These are phyloP conservation scores for Colletotrichum sansevieriae DNA, from an alignment of 2,329 filamentous ascomycete species.

Conservation along the genomic window DNA sequence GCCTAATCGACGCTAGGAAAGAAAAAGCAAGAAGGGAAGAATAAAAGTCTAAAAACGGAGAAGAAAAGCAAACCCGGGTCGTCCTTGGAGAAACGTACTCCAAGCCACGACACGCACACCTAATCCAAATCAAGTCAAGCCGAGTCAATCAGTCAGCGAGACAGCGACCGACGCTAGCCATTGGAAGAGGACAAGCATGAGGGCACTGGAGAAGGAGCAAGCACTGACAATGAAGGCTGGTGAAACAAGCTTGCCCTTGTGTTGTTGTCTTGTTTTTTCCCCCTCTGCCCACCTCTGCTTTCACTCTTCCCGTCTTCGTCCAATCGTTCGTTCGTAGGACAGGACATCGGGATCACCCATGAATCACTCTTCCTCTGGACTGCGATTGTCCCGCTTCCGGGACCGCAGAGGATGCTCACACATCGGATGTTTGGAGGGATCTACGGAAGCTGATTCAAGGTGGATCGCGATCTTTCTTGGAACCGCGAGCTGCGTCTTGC, in stretches of 20 bases:
- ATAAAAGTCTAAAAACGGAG: slow-evolving; percentile 28
- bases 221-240: slow-evolving; percentile 18
- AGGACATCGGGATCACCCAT: slow-evolving; percentile 25
- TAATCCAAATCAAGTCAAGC: neutral
- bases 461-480: neutral
- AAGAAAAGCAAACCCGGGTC: slow-evolving; percentile 19
- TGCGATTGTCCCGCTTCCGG: slow-evolving; percentile 22
- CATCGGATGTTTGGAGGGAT: slow-evolving; percentile 35
- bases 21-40: slow-evolving; percentile 16
- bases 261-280: slow-evolving; percentile 11
- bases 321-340: neutral
- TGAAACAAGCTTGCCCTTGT: slow-evolving; percentile 30
- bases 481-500: slow-evolving; percentile 23
- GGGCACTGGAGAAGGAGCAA: slow-evolving; percentile 17
- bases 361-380: slow-evolving; percentile 4
- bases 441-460: slow-evolving; percentile 2
- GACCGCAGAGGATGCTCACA: slow-evolving; percentile 21
- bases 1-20: slow-evolving; percentile 28
- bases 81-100: slow-evolving; percentile 21
- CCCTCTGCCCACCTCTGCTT: slow-evolving; percentile 10
- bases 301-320: neutral
- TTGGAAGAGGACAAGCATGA: neutral
- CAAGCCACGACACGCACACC: slow-evolving; percentile 17
- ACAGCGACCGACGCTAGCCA: slow-evolving; percentile 20
- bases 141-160: slow-evolving; percentile 11